Base-by-base conservation (phyloP, 352 stramenopile species). In the Phytopythium montanum region DNA sequence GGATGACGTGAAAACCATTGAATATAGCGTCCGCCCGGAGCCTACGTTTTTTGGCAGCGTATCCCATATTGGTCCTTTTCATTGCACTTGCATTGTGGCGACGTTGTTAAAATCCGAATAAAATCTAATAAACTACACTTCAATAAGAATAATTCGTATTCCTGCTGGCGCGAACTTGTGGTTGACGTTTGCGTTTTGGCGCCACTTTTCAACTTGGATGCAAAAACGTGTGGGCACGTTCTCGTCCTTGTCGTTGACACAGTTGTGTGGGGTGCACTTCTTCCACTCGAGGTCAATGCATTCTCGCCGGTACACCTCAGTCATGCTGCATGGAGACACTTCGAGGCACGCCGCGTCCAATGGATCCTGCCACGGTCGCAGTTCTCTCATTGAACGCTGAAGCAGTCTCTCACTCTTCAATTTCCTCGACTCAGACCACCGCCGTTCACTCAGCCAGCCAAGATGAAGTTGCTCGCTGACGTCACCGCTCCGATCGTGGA, bases 401-500 rank as follows among this genome's bases (percentile, higher is more conserved):
- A 12, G 9, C 34, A 41, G 9, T 18, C 34, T 41, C 34, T 41
- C 34, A 41, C 34, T 41, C 18, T 12, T 18, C 34, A 41, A 41
- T 41, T 41, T 13, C 7, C 34, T 6, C 34, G 34, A 3, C 34
- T 18, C 4, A 18, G 13, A 12, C 34, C 34, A 41, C 34, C 34
- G 18, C 34, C 29, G 29, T 41, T 6, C 34, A 41, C 34, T 41
- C 7, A 41, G 3, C 34, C 34, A 41, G 13, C 13, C 34, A 41
- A 41, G 13, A 41, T 41, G 34, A 41, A 41, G 34, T 28, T 49
- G 0, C 61, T 72, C 14, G 61, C 65, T 16, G 68, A 50, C 9
- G 56, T 60, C 8, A 42, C 56, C 2, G 62, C 56, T 10, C 61
- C 65, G 9, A 39, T 72, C 31, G 62, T 72, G 23, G 65, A 72